phyloP scores from a whole-genome alignment of 2,329 filamentous ascomycete species.

The Stemphylium beticola region DNA sequence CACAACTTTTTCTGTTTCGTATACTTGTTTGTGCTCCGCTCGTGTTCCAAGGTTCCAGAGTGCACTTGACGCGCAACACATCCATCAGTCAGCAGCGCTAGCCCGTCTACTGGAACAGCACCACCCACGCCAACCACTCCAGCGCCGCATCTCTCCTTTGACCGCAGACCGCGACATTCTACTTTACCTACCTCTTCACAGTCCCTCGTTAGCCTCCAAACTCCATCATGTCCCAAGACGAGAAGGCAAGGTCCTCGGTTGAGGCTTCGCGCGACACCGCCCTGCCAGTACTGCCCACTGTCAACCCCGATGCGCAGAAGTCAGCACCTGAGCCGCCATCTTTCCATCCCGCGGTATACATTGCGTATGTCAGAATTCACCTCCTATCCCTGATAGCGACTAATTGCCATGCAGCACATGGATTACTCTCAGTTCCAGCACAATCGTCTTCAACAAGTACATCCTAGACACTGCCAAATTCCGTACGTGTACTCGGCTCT shows the following conservation, averaged over 20 bases:
- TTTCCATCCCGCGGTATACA: conserved; percentile 85
- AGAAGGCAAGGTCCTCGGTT: conserved; percentile 84
- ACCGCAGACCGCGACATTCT: conserved; percentile 19
- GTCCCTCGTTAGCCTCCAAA: conserved; percentile 26
- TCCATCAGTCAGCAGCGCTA: conserved; percentile 33
- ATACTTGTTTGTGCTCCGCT: conserved; percentile 31
- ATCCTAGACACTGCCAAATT: conserved; percentile 87
- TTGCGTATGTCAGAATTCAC: conserved; percentile 64
- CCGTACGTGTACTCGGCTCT: conserved; percentile 61
- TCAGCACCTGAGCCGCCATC: conserved; percentile 61
- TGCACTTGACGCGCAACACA: conserved; percentile 8
- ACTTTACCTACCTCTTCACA: conserved; percentile 18
- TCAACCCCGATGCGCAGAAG: conserved; percentile 79
- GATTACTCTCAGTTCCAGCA: conserved; percentile 90
- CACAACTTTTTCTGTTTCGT: conserved; percentile 29
- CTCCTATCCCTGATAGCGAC: conserved; percentile 25
- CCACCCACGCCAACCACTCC: conserved; percentile 13
- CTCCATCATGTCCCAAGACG: conserved; percentile 63
- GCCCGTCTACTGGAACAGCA: conserved; percentile 16
- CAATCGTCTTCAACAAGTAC: conserved; percentile 99
- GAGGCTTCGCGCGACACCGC: conserved; percentile 70
- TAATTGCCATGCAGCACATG: conserved; percentile 68
- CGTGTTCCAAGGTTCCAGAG: conserved; percentile 19
- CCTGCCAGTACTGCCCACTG: conserved; percentile 74
- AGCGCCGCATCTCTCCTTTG: conserved; percentile 28